Base-by-base conservation (phyloP, 495 filamentous ascomycete species). In the Aspergillus taichungensis region DNA sequence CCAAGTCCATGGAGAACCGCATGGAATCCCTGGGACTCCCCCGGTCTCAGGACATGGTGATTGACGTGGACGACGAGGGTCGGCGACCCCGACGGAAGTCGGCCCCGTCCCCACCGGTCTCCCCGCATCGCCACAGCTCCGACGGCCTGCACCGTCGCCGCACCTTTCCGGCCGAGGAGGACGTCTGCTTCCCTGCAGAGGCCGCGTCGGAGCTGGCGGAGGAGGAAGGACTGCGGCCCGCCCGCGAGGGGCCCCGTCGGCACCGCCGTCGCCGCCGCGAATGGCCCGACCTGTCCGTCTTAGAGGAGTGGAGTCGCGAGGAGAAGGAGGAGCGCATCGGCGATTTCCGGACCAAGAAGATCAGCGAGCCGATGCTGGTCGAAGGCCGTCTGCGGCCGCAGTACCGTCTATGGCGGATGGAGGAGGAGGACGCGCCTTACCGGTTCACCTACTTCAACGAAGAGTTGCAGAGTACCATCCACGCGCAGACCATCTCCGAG, bases 381-480 rank as follows among this genome's bases (percentile, higher is more conserved):
- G 88, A 85, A 39, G 92, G 92, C 6, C 77, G 92, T 43, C 60
- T 97, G 40, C 80, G 92, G 7, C 88, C 92, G 6, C 82, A 87
- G 47, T 87, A 84, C 53, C 63, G 66, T 42, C 70, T 73, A 5
- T 98, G 92, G 92, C 88, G 90, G 60, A 76, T 82, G 18, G 81
- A 85, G 46, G 87, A 92, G 52, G 89, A 95, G 32, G 94, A 95
- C 41, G 82, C 82, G 1, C 92, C 92, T 0, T 98, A 94, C 58
- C 79, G 92, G 35, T 97, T 94, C 59, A 98, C 92, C 2, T 98
- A 98, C 56, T 98, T 98, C 73, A 96, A 95, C 60, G 92, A 97
- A 55, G 88, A 95, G 50, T 87, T 97, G 47, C 81, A 83, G 38
- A 88, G 84, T 55, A 97, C 92, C 0, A 92, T 97, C 50, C 92